Conservation (phyloP, 495 filamentous ascomycete species). For the Cryomyces minteri region DNA sequence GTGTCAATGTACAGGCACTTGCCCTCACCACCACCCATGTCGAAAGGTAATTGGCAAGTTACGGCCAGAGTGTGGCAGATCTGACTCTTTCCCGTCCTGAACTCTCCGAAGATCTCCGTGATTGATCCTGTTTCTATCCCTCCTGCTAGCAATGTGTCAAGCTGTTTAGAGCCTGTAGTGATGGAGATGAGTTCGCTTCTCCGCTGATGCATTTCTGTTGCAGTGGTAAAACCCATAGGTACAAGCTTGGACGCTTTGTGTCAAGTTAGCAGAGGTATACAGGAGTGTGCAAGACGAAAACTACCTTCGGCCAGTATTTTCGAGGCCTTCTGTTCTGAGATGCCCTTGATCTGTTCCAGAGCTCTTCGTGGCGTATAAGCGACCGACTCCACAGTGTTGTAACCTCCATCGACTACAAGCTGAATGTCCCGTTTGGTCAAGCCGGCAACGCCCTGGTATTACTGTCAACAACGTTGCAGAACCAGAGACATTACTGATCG, state of each 20-base stretch:
- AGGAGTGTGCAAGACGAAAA: slow-evolving; percentile 1
- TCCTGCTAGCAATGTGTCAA: slow-evolving; percentile 87
- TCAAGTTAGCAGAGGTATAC: not conserved
- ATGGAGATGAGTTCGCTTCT: slow-evolving; percentile 94
- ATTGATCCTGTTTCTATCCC: slow-evolving; percentile 94
- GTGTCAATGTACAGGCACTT: slow-evolving; percentile 99
- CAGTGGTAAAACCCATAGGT: slow-evolving; percentile 96
- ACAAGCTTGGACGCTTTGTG: slow-evolving; percentile 66
- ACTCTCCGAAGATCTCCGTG: slow-evolving; percentile 98
- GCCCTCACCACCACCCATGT: slow-evolving; percentile 96
- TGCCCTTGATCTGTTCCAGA: slow-evolving; percentile 89
- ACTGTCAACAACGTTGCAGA: too few relatives aligned
- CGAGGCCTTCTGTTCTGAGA: slow-evolving; percentile 86
- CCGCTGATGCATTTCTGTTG: slow-evolving; percentile 97
- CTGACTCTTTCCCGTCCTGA: slow-evolving; percentile 93
- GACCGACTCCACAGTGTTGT: slow-evolving; percentile 83
- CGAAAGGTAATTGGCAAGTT: slow-evolving; percentile 91
- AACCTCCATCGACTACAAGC: slow-evolving; percentile 77
- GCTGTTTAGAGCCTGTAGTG: slow-evolving; percentile 89
- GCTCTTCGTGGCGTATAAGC: slow-evolving; percentile 81
- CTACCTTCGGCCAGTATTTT: slow-evolving; percentile 90
- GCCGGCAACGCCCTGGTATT: slow-evolving; percentile 52
- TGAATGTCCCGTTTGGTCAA: slow-evolving; percentile 91
- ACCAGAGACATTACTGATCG: not conserved
- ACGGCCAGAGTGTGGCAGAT: slow-evolving; percentile 98